Evolutionary conservation across 202 grass and related monocot genomes (phyloP), one percentile per base, ranked within the genome.

Genomic region (Panicum hallii): DNA sequence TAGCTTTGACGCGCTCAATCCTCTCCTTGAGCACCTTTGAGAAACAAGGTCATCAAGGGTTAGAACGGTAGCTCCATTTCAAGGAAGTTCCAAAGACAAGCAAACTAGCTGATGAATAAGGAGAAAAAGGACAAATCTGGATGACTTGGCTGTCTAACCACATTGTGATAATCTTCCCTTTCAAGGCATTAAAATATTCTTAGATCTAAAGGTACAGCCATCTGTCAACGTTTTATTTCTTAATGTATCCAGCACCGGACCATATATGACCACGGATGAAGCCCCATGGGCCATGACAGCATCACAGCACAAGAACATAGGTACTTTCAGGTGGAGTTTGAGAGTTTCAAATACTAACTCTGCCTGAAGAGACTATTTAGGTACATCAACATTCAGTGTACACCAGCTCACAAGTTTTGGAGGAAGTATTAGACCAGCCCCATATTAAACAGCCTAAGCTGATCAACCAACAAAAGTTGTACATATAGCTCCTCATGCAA

Each of bases 21-120:
- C 88, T 95, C 70, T 95, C 93, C 77, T 99, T 99, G 17, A 96
- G 93, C 66, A 96, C 88, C 97, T 99, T 83, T 0, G 73, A 44
- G 56, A 83, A 79, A 72, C 8, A 64, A 76, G 64, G 49, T 55
- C 45, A n/a, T 36, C 20, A 66, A 50, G 5, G 1, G 20, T 80
- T 38, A 75, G 47, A 84, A 79, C 19, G 23, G 15, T 9, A 70
- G 10, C 46, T 63, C 26, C 11, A 23, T 50, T 26, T 28, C 41
- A 78, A 63, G 50, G n/a, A 65, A 77, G 73, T 42, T 43, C 1
- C 1, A 71, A 75, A 70, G 15, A 67, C 20, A 82, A 43, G 40
- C 22, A 77, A 75, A 32, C 32, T 70, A 78, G 88, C 43, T 60
- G 16, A 67, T 5, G 11, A 82, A 20, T 78, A 61, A 67, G 67